Percentiles rank a stretch among this genome's conserved stretches.
Evolutionary conservation across 345 rosid species (phyloP).

Genomic region (Raphanus sativus): DNA sequence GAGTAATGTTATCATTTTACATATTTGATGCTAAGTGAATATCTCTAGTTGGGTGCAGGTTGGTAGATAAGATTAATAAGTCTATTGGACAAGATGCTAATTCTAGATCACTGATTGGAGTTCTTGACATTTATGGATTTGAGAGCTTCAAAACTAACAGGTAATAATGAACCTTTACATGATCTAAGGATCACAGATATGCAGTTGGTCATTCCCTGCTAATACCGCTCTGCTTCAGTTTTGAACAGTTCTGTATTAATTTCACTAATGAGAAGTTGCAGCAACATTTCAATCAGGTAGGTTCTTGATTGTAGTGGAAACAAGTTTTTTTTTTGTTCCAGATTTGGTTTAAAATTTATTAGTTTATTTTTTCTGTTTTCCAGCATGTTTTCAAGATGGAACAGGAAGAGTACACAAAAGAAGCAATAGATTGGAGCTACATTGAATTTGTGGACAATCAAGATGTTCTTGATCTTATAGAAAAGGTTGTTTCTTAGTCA

Average conservation of each 20-base stretch:
- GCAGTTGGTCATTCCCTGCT: not conserved
- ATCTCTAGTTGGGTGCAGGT: not conserved
- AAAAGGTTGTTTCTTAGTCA: not conserved
- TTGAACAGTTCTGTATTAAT: conserved; percentile 16
- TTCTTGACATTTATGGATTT: conserved; percentile 6
- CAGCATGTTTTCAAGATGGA: conserved; percentile 18
- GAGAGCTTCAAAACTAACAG: conserved; percentile 8
- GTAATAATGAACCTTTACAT: not conserved
- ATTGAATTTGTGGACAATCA: conserved; percentile 7
- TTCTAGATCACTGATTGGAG: not conserved
- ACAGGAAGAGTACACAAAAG: conserved; percentile 9
- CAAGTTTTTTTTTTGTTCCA: not conserved
- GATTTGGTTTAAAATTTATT: not conserved
- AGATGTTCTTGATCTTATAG: conserved; percentile 7
- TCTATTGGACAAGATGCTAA: not conserved
- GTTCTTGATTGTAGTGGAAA: not conserved
- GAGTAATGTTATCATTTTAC: not conserved
- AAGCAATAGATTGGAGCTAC: conserved; percentile 12
- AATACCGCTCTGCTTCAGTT: not conserved
- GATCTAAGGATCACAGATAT: not conserved
- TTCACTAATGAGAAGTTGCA: conserved; percentile 19
- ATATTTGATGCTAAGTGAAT: not conserved
- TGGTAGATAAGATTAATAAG: not conserved
- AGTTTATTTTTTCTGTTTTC: not conserved
- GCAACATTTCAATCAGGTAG: conserved; percentile 14